Percentiles rank a stretch among this genome's conserved stretches.
Conservation (phyloP, 1,284 basidiomycete species). For the Cryptococcus sp. region DNA sequence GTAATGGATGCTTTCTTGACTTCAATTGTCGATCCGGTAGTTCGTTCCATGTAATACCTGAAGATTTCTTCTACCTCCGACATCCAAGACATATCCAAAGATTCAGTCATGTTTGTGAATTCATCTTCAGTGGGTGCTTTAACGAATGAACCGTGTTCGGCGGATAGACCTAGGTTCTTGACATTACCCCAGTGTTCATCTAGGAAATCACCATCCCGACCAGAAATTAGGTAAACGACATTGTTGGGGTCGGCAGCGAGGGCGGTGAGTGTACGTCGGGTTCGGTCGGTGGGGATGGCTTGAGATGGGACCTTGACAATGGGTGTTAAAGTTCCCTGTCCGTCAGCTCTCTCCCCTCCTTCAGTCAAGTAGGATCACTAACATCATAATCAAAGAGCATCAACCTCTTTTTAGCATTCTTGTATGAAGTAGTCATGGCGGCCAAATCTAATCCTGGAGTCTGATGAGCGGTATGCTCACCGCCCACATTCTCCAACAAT, state of each 20-base stretch:
- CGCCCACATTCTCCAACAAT: constrained; percentile 75
- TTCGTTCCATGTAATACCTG: constrained; percentile 92
- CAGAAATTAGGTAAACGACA: constrained; percentile 94
- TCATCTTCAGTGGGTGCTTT: constrained; percentile 61
- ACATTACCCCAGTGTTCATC: constrained; percentile 88
- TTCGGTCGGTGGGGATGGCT: constrained; percentile 73
- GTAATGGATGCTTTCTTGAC: constrained; percentile 95
- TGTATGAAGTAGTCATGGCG: constrained; percentile 63
- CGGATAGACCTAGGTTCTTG: constrained; percentile 77
- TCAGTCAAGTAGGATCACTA: constrained; percentile 35
- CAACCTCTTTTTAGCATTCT: constrained; percentile 71
- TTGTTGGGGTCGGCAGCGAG: constrained; percentile 79
- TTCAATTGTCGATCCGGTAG: constrained; percentile 93
- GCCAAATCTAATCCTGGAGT: constrained; percentile 78
- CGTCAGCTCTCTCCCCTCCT: constrained; percentile 1
- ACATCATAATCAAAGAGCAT: constrained; percentile 97
- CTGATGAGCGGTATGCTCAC: constrained; percentile 74
- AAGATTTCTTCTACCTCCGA: constrained; percentile 91
- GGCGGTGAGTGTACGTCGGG: constrained; percentile 68
- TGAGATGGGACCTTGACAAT: constrained; percentile 92
- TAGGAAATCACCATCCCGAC: constrained; percentile 89
- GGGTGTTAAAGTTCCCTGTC: constrained; percentile 86
- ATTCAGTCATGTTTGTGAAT: constrained; percentile 87
- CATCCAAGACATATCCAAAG: constrained; percentile 98
- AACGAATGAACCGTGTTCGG: constrained; percentile 94